Evolutionary conservation across 177 flowering plant species (phyloP), one percentile per base, ranked within the genome.

Genomic region (Vitis hybrid): DNA sequence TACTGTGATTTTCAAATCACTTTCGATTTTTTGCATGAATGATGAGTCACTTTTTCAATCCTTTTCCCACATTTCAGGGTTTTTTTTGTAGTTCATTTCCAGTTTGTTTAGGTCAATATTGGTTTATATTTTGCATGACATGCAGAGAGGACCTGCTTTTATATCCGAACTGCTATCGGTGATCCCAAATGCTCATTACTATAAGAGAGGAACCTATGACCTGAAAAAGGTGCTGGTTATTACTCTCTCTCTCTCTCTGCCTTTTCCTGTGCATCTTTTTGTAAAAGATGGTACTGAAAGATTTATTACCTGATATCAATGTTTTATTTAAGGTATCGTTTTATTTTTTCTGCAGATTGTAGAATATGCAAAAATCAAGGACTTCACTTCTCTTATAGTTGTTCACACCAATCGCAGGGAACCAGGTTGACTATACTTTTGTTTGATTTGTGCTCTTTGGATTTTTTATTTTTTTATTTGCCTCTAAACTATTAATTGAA

Each of bases 131-230:
- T 62, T 14, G 48, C 58, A 52, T 73, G 72, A 10, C 68, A 50
- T 83, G 56, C 88, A 94, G 98, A 89, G 97, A 72, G 98, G 98
- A 56, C 99, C 98, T 66, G 93, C 83, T 19, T 93, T 95, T 76
- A 86, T 91, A 68, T 73, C 80, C 3, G 98, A 95, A 66, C 76
- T 95, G 26, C 87, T 93, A 12, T 65, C 86, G 12, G 94, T 91
- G 59, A 91, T 95, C 60, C 99, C 99, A 15, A 95, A 93, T 85
- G 88, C 97, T 2, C 84, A 88, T 56, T 95, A 89, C 68, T 83
- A 78, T 71, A 91, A 86, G 78, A 86, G 99, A 80, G 98, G 99
- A 79, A 95, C 99, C 19, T 90, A 91, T 82, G 99, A 95, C 73
- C 76, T 95, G 75, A 93, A 95, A 76, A 90, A 91, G 99, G 98